These are phyloP conservation scores for Krasilnikovozyma curviuscula DNA, from an alignment of 768 basidiomycete species.

Conservation along the genomic window DNA sequence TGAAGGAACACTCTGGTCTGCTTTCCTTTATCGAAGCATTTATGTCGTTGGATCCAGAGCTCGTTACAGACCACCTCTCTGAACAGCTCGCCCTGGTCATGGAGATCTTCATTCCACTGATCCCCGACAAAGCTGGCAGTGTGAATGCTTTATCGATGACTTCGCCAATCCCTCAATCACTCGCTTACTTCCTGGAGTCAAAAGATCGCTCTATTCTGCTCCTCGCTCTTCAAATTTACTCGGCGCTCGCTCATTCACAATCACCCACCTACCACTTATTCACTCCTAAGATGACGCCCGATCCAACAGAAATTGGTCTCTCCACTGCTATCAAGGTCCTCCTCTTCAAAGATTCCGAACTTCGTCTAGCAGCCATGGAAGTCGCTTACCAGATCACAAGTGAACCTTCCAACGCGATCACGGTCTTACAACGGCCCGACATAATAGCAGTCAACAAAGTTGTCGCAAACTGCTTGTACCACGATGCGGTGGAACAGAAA, in stretches of 20 bases:
- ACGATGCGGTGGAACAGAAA: too few relatives aligned
- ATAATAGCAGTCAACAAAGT: too few relatives aligned
- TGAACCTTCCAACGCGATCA: too few relatives aligned
- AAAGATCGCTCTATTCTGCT: conserved; percentile 6
- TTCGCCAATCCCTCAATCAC: neutral
- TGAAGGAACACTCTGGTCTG: conserved; percentile 34
- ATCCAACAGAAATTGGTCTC: too few relatives aligned
- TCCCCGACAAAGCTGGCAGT: neutral
- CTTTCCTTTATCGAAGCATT: neutral
- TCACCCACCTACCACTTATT: neutral
- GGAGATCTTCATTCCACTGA: conserved; percentile 3
- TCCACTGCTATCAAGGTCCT: neutral
- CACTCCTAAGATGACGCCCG: too few relatives aligned
- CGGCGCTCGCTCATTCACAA: neutral
- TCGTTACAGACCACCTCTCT: conserved; percentile 4
- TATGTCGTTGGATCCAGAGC: neutral
- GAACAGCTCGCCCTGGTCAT: conserved; percentile 4
- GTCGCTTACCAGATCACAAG: too few relatives aligned
- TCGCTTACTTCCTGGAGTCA: neutral
- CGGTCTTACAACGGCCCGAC: too few relatives aligned
- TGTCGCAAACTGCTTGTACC: too few relatives aligned
- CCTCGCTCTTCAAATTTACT: neutral
- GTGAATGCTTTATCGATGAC: too few relatives aligned
- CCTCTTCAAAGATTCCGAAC: too few relatives aligned
- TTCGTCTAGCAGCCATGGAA: too few relatives aligned